Conservation (phyloP, 164 flowering plant genomes). For the Chloranthus sessilifolius region DNA sequence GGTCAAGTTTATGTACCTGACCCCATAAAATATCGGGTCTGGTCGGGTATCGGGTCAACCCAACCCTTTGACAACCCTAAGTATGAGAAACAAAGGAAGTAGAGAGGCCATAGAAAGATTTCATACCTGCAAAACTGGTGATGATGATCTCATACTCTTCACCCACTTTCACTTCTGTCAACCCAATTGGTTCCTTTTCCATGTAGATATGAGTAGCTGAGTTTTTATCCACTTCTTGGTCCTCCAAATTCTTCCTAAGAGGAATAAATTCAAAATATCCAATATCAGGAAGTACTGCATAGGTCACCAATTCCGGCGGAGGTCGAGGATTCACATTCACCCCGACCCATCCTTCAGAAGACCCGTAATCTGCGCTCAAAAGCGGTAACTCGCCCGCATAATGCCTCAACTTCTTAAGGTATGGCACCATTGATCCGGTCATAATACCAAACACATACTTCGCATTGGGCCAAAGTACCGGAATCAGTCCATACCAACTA, state of each 20-base stretch:
- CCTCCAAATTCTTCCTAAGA: constrained; percentile 20
- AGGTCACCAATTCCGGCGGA: constrained; percentile 73
- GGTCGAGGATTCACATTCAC: constrained; percentile 76
- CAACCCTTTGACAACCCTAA: no score
- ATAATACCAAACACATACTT: constrained; percentile 85
- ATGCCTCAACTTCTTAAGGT: constrained; percentile 77
- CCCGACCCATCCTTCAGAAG: constrained; percentile 98
- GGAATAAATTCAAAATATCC: constrained; percentile 92
- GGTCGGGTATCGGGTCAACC: no score
- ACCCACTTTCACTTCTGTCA: constrained; percentile 77
- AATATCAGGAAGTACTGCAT: constrained; percentile 77
- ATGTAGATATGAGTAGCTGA: constrained; percentile 7
- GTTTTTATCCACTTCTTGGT: constrained; percentile 10
- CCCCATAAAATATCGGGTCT: no score
- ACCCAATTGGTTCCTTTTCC: constrained; percentile 56
- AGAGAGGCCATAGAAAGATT: no score
- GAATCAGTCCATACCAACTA: constrained; percentile 87
- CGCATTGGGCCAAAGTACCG: constrained; percentile 74
- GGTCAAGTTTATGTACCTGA: no score
- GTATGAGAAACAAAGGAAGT: neutral
- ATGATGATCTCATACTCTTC: constrained; percentile 82
- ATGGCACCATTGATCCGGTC: constrained; percentile 98
- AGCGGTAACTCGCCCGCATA: constrained; percentile 77
- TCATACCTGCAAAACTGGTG: constrained; percentile 80
- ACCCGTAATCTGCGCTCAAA: constrained; percentile 77